Conservation (phyloP, 345 rosid genomes). For the Lepidium didymum region DNA sequence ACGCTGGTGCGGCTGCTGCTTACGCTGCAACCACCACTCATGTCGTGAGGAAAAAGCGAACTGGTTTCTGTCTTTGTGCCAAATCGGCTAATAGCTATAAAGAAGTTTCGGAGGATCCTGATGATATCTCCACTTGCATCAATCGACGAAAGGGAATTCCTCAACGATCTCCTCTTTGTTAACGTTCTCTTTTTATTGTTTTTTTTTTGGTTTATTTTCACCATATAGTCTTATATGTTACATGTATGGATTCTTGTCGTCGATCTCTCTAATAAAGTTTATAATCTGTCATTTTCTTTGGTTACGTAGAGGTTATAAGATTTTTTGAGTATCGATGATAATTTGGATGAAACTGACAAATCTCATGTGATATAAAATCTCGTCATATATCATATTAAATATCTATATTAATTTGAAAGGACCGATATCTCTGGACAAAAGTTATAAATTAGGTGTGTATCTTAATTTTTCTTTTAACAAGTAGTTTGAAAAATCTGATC, state of each 20-base stretch:
- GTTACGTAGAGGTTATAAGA: neutral
- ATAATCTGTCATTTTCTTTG: neutral
- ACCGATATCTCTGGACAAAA: too few relatives aligned
- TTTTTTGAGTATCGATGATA: too few relatives aligned
- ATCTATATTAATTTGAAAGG: too few relatives aligned
- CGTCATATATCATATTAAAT: too few relatives aligned
- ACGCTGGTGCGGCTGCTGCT: slow-evolving; percentile 16
- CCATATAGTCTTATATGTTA: slow-evolving; percentile 17
- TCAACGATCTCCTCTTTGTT: slow-evolving; percentile 86
- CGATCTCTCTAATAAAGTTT: slow-evolving; percentile 2
- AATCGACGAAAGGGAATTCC: slow-evolving; percentile 93
- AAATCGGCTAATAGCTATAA: slow-evolving; percentile 43
- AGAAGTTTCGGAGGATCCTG: slow-evolving; percentile 37
- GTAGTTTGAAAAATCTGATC: too few relatives aligned
- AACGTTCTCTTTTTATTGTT: slow-evolving; percentile 1
- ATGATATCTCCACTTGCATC: slow-evolving; percentile 54
- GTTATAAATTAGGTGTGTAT: too few relatives aligned
- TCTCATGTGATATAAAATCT: too few relatives aligned
- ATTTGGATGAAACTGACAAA: too few relatives aligned
- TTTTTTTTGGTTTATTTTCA: slow-evolving; percentile 6
- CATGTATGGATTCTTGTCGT: slow-evolving; percentile 19
- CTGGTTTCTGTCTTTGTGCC: slow-evolving; percentile 54
- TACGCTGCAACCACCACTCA: slow-evolving; percentile 23
- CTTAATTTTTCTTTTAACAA: too few relatives aligned
- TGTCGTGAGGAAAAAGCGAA: slow-evolving; percentile 71